phyloP scores from a whole-genome alignment of 2,329 filamentous ascomycete species.

The Endothia cerciana region DNA sequence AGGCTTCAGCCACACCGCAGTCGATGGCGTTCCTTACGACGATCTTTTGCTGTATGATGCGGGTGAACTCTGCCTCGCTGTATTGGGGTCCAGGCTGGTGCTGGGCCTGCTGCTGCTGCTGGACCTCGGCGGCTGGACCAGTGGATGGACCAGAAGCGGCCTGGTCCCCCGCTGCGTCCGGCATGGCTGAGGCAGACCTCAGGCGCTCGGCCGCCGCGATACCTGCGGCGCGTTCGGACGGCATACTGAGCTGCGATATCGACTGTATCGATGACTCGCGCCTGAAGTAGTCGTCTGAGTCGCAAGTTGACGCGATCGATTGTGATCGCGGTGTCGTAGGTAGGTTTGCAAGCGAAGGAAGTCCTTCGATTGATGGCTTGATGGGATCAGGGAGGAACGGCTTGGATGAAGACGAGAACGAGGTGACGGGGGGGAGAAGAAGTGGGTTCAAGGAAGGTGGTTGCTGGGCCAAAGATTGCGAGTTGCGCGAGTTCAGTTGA shows the following conservation, averaged over 20 bases:
- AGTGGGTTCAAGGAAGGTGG: slow-evolving; percentile 3
- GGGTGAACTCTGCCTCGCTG: slow-evolving; percentile 20
- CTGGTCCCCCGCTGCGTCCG: slow-evolving; percentile 3
- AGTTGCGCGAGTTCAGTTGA: slow-evolving; percentile 19
- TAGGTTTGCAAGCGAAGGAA: slow-evolving; percentile 19
- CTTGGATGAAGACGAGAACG: slow-evolving; percentile 17
- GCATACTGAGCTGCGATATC: slow-evolving; percentile 20
- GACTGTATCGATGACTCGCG: slow-evolving; percentile 27
- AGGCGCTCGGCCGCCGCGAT: not conserved
- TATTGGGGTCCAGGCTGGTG: slow-evolving; percentile 20
- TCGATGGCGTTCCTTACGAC: slow-evolving; percentile 58
- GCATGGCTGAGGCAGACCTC: slow-evolving; percentile 13
- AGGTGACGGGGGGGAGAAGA: slow-evolving; percentile 1
- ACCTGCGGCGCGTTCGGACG: not conserved
- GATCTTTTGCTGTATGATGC: slow-evolving; percentile 39
- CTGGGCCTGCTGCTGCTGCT: slow-evolving; percentile 8
- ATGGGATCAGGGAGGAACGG: slow-evolving; percentile 25
- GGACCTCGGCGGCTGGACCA: not conserved
- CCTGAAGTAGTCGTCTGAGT: slow-evolving; percentile 27
- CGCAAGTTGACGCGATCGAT: slow-evolving; percentile 25
- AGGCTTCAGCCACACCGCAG: slow-evolving; percentile 60
- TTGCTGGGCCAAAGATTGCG: slow-evolving; percentile 10
- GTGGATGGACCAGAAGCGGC: slow-evolving; percentile 8
- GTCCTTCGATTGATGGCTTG: slow-evolving; percentile 27
- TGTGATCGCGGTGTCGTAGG: slow-evolving; percentile 23